Percentiles rank a stretch among this genome's conserved stretches.
Conservation (phyloP, 2,329 filamentous ascomycete species). For the Camillea tinctor region DNA sequence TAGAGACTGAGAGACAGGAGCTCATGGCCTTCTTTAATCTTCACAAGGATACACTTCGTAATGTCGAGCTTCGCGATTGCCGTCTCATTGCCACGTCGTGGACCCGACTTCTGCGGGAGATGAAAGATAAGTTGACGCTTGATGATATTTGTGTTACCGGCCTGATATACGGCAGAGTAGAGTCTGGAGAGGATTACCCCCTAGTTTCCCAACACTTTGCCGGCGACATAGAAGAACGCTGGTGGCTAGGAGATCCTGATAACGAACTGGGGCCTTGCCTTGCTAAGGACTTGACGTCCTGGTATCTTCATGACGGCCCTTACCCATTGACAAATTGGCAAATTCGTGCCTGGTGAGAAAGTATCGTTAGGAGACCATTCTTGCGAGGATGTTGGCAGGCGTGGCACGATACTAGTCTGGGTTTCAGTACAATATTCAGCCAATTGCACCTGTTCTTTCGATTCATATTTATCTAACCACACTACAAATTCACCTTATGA, state of each 20-base stretch:
- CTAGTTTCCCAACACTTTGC: neutral
- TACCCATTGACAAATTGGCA: constrained; percentile 2
- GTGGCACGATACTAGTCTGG: neutral
- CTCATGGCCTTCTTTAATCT: constrained; percentile 4
- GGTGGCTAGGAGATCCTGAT: constrained; percentile 1
- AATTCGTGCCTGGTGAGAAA: neutral
- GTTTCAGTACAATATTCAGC: too few species aligned
- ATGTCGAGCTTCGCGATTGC: neutral
- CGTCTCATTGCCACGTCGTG: neutral
- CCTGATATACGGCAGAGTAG: neutral
- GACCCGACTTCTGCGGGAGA: constrained; percentile 1
- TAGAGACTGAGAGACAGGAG: constrained; percentile 6
- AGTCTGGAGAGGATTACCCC: neutral
- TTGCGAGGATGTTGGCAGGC: too few species aligned
- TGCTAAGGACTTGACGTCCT: neutral
- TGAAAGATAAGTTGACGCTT: neutral
- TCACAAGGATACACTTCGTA: neutral
- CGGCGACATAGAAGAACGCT: neutral
- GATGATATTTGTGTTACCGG: neutral
- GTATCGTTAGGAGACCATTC: too few species aligned
- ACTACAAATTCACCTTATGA: too few species aligned
- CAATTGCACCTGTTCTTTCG: too few species aligned
- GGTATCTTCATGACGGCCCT: neutral
- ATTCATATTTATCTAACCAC: too few species aligned
- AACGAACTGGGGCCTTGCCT: neutral